Base-by-base conservation (phyloP, 179 eudicot species). In the Sideroxylon spinosum region DNA sequence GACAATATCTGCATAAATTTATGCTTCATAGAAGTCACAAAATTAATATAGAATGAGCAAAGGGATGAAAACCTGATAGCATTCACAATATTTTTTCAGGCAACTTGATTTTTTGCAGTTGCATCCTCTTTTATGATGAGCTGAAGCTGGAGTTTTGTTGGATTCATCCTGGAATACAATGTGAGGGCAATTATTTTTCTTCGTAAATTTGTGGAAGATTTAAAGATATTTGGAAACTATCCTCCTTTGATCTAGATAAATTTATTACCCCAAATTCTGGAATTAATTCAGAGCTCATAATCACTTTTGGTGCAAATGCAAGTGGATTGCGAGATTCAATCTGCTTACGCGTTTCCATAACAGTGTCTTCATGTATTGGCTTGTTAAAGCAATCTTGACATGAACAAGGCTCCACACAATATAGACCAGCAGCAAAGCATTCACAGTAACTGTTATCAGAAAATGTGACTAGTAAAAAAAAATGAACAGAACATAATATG, bases 371-470 rank as follows among this genome's bases (percentile, higher is more conserved):
- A 57, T 95, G 94, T 76, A 90, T 89, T 67, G 97, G 98, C 85
- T 95, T 93, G 89, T 95, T 95, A 79, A 93, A 93, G 88, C 99
- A 95, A n/a, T 88, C 98, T 79, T 86, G 89, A 79, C 99, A 95
- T 26, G 99, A 87, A 78, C 99, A 95, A 65, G 99, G 97, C 86
- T 95, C 99, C 77, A 90, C 90, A 80, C 99, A 95, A 80, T 93
- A 95, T 78, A 93, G 91, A 37, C 99, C 99, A 82, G 99, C 99
- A 71, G 99, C 98, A 82, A 95, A 95, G 83, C 99, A 95, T 87
- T 95, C 99, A 84, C 99, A 95, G 80, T 95, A 95, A 72, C 99
- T 95, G 89, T 86, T 37, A 37, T 37, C 44, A 37, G 44, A 8
- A 28, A 65, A 65, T 12, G 46, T 65, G 26, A 60, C 64, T 60